Base-by-base conservation (phyloP, 148 eudicot species). In the Vaccinium myrtillus region DNA sequence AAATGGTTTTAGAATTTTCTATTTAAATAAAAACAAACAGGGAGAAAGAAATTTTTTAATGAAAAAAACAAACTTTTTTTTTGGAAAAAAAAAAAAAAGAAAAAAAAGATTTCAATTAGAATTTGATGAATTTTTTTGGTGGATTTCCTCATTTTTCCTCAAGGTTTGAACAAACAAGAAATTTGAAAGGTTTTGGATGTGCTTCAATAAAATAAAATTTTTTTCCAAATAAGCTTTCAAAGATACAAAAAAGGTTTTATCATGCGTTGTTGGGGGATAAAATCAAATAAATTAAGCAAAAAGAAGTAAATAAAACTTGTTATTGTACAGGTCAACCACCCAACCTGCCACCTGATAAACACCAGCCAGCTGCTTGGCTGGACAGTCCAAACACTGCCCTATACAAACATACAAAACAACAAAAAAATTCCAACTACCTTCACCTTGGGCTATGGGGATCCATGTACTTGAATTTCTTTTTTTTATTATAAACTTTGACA, bases 321-420 rank as follows among this genome's bases (percentile, higher is more conserved):
- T 10, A 67, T 67, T 67, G 73, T n/a, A n/a, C 73, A 67, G 73
- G 73, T 67, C 73, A 67, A 67, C 73, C 16, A 67, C 73, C 55
- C 73, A 11, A 30, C 73, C 73, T 67, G 73, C 73, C 73, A 67
- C 69, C 69, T 63, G 69, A 63, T 43, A 61, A 61, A 61, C 67
- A 61, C 73, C 73, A 67, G 73, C 73, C 25, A 18, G 18, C 58
- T 21, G 59, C 69, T 8, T 67, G 16, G 15, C 36, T 67, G 36
- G 73, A 67, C 36, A 67, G 73, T 67, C 73, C 73, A 67, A 67
- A 67, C 73, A 27, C 73, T 25, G 73, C 73, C 12, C 73, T 27
- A 5, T 25, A 67, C 73, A 67, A 27, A 67, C 73, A 10, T 23
- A 27, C 39, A 25, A 67, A 67, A 65, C 71, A 65, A 65, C 71